Base-by-base conservation (phyloP, 2,329 filamentous ascomycete species). In the Didymella exigua region DNA sequence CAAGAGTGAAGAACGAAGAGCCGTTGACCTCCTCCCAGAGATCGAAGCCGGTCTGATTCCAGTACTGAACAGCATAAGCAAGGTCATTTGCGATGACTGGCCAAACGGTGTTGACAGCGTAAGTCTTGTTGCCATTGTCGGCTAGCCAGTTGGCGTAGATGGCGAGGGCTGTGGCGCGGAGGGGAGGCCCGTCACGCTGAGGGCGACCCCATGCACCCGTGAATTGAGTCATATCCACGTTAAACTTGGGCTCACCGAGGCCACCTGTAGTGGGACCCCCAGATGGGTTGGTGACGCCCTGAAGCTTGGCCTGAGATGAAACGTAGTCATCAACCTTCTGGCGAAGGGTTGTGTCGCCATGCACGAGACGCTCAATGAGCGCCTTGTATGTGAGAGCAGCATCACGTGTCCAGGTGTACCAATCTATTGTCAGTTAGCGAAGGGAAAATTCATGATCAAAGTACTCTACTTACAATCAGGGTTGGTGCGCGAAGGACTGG, bases 1-100 rank as follows among this genome's bases (percentile, higher is more conserved):
- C 84, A 27, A 86, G 77, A 1, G 90, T 95, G 75, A 93, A 96
- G 79, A 93, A 95, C 0, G 89, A 92, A 19, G 84, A 87, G 34
- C 89, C 89, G 21, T 80, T 78, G 13, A 93, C 84, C 72, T 95
- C 91, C 71, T 95, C 91, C 91, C 91, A 95, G 3, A 96, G 81
- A 71, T 96, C 91, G 66, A 86, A 95, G 5, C 80, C 81, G 4
- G 81, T 81, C 48, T 80, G 75, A 56, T 82, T 84, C 77, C 81
- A 83, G 76, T 90, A 90, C 67, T 90, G 84, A 1, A 86, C 82
- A 6, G 91, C 86, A 60, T 93, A 95, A 38, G 81, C 82, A 29
- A 96, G 80, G 66, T 95, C 91, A 62, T 92, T 93, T 42, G 81
- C 79, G 41, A 92, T 84, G 47, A 93, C 79, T 2, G 90, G 90